A percentile compares a stretch with the other conserved stretches of the same genome.
Conservation (phyloP, 2,329 filamentous ascomycete species). For the Sclerotinia spermophila region DNA sequence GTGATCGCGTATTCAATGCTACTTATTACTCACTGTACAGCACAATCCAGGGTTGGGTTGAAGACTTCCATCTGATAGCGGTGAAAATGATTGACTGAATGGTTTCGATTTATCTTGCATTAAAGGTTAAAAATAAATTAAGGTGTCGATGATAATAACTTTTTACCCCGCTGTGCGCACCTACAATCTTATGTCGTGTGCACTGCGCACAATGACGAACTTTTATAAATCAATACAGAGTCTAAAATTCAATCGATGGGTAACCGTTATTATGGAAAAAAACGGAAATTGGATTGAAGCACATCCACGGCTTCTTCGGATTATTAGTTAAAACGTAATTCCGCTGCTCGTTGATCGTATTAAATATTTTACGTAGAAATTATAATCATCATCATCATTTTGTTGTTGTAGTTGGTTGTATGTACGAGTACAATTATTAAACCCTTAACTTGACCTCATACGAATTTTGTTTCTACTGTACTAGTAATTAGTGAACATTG, state of each 20-base stretch:
- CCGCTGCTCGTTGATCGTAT: neutral
- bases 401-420: neutral
- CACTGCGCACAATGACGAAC: conserved; percentile 4
- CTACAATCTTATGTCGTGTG: neutral
- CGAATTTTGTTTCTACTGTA: neutral
- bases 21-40: neutral
- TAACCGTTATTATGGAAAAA: neutral
- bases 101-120: neutral
- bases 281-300: neutral
- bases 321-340: neutral
- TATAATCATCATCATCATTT: neutral
- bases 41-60: neutral
- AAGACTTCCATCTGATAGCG: neutral
- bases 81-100: neutral
- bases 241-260: no score
- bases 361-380: neutral
- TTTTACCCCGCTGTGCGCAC: neutral
- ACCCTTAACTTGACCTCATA: neutral
- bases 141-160: neutral
- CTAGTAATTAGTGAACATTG: no score
- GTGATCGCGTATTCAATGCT: neutral
- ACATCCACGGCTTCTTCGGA: conserved; percentile 8
- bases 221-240: neutral
- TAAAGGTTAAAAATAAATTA: neutral
- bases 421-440: no score